Percentiles rank a stretch among this genome's conserved stretches.
These are phyloP conservation scores for Novymonas esmeraldas DNA, from an alignment of 208 protist genomes.

Conservation along the genomic window DNA sequence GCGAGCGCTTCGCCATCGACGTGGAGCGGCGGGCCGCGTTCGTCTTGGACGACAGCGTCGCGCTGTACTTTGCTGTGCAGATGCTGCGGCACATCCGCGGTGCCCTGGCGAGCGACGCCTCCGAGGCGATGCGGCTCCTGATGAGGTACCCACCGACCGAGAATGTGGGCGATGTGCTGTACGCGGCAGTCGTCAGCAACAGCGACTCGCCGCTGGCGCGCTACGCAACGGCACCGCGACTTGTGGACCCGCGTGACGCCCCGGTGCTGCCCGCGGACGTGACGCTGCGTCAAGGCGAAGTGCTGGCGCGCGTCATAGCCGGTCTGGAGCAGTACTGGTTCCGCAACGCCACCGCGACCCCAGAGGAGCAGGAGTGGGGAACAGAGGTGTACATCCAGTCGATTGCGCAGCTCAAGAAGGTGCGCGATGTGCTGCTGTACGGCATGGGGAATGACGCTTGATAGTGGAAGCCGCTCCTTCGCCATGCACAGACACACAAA, in stretches of 20 bases:
- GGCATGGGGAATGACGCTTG: slow-evolving; percentile 33
- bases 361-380: slow-evolving; percentile 21
- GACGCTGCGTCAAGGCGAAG: slow-evolving; percentile 39
- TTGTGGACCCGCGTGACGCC: slow-evolving; percentile 5
- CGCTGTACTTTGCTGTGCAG: slow-evolving; percentile 54
- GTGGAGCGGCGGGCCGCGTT: slow-evolving; percentile 14
- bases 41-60: slow-evolving; percentile 42
- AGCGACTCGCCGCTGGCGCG: slow-evolving; percentile 12
- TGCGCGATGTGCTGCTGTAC: slow-evolving; percentile 71
- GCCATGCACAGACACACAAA: background rate
- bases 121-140: slow-evolving; percentile 51
- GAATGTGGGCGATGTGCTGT: slow-evolving; percentile 35
- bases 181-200: slow-evolving; percentile 16
- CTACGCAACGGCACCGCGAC: slow-evolving; percentile 9
- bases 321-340: slow-evolving; percentile 48
- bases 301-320: slow-evolving; percentile 36
- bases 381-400: slow-evolving; percentile 46
- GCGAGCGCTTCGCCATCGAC: slow-evolving; percentile 46
- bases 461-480: too few species aligned
- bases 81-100: slow-evolving; percentile 63
- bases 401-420: slow-evolving; percentile 77
- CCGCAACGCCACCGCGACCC: slow-evolving; percentile 10
- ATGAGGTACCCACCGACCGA: slow-evolving; percentile 87
- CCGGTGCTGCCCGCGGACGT: slow-evolving; percentile 22
- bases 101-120: slow-evolving; percentile 39